Base-by-base conservation (phyloP, 2,329 filamentous ascomycete genomes). In the Polytolypa hystricis region DNA sequence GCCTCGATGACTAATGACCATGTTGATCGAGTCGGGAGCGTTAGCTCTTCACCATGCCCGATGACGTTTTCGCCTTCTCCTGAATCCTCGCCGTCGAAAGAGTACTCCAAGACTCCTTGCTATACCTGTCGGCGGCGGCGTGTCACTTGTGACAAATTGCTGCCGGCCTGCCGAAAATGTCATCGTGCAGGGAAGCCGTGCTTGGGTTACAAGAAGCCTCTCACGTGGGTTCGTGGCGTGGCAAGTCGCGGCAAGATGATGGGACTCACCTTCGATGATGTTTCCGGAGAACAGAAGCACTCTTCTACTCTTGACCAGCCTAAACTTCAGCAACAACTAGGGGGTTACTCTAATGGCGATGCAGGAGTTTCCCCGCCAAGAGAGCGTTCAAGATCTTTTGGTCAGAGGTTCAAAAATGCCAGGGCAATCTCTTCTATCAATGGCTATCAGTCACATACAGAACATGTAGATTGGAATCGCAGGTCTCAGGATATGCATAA, bases 221-320 rank as follows among this genome's bases (percentile, higher is more conserved):
- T 64, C 36, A 54, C 61, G 10, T 64, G 61, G 61, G 59, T 62
- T 21, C 60, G 59, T 35, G 60, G 60, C 32, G 58, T 64, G 30
- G 61, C 61, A 15, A 64, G 61, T 46, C 61, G 61, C 23, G 61
- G 61, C 15, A 64, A 62, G 50, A 62, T 70, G 67, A 69, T 70
- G 64, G 68, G 68, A n/a, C 64, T 64, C 48, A 64, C 63, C 16
- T 70, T 66, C 46, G 59, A 64, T 38, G 64, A 66, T 39, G 45
- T 51, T 12, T 5, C 37, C 26, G 14, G 27, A 50, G 45, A 41
- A 20, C 14, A 38, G 33, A 16, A 18, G 12, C 17, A n/a, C n/a
- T 14, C 12, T 16, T 15, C 14, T 11, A 10, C 20, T 14, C 14
- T 4, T 10, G 12, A 6, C 18, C 11, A 8, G 32, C 10, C n/a